Evolutionary conservation across 306 rosid genomes (phyloP).

Genomic region (Cucumis hystrix): DNA sequence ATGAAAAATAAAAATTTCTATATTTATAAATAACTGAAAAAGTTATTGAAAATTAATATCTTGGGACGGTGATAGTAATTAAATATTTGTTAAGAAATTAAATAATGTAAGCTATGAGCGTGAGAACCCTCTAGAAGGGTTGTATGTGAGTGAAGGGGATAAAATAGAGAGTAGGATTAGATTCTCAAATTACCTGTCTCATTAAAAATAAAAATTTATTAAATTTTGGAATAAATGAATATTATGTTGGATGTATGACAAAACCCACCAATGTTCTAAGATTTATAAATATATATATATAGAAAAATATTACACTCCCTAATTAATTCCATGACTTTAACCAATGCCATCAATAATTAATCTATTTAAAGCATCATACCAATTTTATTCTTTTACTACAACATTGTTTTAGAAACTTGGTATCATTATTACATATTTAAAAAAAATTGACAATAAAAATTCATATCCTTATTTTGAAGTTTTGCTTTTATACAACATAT

Average conservation of each 20-base stretch:
- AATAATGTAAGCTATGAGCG: neutral
- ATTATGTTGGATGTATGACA: conserved; percentile 2
- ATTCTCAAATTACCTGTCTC: neutral
- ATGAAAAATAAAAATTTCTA: too few species aligned
- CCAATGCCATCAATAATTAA: neutral
- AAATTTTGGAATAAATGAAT: conserved; percentile 4
- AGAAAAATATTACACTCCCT: neutral
- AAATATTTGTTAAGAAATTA: too few species aligned
- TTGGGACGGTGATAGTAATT: too few species aligned
- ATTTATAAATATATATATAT: neutral
- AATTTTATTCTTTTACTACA: neutral
- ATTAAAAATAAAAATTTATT: neutral
- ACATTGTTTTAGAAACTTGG: neutral
- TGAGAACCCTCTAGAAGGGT: neutral
- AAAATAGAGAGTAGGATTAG: neutral
- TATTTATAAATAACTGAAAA: too few species aligned
- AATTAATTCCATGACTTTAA: neutral
- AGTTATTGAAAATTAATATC: too few species aligned
- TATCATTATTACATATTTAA: neutral
- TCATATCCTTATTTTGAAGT: too few species aligned
- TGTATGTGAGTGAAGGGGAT: neutral
- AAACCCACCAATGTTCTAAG: conserved; percentile 1
- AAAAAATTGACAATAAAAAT: too few species aligned
- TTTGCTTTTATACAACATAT: neutral
- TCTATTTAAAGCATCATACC: neutral